These are phyloP conservation scores for Tetrahymena malaccensis DNA, from an alignment of 73 alveolate species.

Conservation along the genomic window DNA sequence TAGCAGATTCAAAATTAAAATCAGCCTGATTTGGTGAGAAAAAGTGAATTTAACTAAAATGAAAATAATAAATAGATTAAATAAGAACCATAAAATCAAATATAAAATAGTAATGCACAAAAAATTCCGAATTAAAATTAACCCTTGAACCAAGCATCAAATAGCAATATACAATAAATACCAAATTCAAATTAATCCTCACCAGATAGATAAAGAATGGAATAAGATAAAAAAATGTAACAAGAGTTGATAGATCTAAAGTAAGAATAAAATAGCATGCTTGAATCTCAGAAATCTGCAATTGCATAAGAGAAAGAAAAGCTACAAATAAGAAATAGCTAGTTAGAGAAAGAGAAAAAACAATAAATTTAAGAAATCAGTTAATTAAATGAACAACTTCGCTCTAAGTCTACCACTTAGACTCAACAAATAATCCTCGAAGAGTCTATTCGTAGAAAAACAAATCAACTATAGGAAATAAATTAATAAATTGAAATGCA, in stretches of 20 bases:
- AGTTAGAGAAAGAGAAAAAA: not conserved
- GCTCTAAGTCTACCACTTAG: not conserved
- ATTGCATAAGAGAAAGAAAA: not conserved
- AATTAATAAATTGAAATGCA: not conserved
- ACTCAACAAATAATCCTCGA: not conserved
- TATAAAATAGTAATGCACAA: no score
- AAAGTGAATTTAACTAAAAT: no score
- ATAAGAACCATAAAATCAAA: no score
- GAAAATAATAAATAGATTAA: no score
- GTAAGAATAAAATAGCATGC: not conserved
- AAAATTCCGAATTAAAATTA: not conserved
- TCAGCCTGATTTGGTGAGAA: not conserved
- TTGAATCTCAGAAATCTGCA: not conserved
- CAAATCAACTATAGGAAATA: not conserved
- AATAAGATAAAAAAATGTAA: not conserved
- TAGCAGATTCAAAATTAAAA: no score
- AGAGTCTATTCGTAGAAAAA: not conserved
- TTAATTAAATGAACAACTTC: not conserved
- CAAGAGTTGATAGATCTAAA: not conserved
- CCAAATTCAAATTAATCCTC: not conserved
- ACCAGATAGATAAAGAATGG: not conserved
- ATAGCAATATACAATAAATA: not conserved
- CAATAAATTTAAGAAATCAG: not conserved
- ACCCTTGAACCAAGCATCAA: not conserved
- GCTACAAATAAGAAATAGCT: not conserved